A percentile compares a stretch with the other conserved stretches of the same genome.
Conservation (phyloP, 768 basidiomycete genomes). For the Tulasnella sp. region DNA sequence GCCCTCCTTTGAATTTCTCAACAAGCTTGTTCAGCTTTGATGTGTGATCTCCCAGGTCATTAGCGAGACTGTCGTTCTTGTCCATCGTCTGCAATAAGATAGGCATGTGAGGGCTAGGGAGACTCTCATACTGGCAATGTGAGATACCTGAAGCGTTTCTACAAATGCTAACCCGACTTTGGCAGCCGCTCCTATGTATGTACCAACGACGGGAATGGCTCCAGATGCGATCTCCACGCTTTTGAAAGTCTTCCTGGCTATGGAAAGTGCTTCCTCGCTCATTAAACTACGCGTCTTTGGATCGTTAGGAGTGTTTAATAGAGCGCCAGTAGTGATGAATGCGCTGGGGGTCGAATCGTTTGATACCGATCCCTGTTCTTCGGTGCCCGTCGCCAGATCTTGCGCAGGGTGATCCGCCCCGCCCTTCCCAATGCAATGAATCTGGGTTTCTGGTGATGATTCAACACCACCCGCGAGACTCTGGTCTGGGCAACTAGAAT, state of each 20-base stretch:
- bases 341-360: background rate
- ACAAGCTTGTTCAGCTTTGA: background rate
- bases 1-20: background rate
- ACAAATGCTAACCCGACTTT: background rate
- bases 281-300: background rate
- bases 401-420: background rate
- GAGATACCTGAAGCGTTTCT: background rate
- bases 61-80: background rate
- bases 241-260: background rate
- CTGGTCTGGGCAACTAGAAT: no score
- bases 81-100: background rate
- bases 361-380: background rate
- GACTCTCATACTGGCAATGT: accelerated
- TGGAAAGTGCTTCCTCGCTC: background rate
- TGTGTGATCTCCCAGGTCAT: background rate
- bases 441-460: background rate
- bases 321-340: background rate
- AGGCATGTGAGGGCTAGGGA: background rate
- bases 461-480: no score
- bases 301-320: background rate
- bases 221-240: background rate
- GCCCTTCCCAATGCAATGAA: background rate
- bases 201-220: background rate
- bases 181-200: background rate
- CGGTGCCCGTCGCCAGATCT: background rate